A percentile compares a stretch with the other conserved stretches of the same genome.
Conservation (phyloP, 768 basidiomycete genomes). For the Russula sp. region DNA sequence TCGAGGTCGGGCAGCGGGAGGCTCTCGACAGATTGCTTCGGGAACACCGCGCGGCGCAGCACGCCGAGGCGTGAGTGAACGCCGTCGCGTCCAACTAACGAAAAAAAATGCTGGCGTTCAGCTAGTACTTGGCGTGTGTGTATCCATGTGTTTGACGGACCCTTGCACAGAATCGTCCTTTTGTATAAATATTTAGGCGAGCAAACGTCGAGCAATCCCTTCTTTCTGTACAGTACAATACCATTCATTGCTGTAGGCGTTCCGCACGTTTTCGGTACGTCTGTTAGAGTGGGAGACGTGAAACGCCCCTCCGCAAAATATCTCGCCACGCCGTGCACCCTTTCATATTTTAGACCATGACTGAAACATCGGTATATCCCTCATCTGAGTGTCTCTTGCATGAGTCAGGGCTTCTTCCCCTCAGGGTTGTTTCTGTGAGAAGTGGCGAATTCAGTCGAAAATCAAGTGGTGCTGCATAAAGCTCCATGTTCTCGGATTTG, state of each 20-base stretch:
- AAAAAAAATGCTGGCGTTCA: slow-evolving; percentile 9
- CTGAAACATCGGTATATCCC: too few species aligned
- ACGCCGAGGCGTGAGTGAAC: slow-evolving; percentile 1
- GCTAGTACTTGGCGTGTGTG: not conserved
- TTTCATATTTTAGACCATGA: too few species aligned
- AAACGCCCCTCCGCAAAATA: not conserved
- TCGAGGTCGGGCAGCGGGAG: slow-evolving; percentile 90
- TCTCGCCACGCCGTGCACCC: not conserved
- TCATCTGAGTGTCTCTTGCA: too few species aligned
- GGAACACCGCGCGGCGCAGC: slow-evolving; percentile 53
- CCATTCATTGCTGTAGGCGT: not conserved
- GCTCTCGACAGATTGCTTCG: slow-evolving; percentile 81
- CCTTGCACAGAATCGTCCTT: not conserved
- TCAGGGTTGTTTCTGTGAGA: too few species aligned
- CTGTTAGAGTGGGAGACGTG: not conserved
- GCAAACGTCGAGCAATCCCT: not conserved
- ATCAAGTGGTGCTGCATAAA: too few species aligned
- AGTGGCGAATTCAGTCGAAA: too few species aligned
- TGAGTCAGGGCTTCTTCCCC: too few species aligned
- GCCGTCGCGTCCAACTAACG: too few species aligned
- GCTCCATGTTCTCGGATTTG: too few species aligned
- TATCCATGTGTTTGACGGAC: not conserved
- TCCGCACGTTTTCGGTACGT: not conserved
- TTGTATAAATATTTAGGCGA: not conserved
- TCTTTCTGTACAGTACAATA: slow-evolving; percentile 10